These are phyloP conservation scores for Thymus quinquecostatus DNA, from an alignment of 257 asterid genomes.

Conservation along the genomic window DNA sequence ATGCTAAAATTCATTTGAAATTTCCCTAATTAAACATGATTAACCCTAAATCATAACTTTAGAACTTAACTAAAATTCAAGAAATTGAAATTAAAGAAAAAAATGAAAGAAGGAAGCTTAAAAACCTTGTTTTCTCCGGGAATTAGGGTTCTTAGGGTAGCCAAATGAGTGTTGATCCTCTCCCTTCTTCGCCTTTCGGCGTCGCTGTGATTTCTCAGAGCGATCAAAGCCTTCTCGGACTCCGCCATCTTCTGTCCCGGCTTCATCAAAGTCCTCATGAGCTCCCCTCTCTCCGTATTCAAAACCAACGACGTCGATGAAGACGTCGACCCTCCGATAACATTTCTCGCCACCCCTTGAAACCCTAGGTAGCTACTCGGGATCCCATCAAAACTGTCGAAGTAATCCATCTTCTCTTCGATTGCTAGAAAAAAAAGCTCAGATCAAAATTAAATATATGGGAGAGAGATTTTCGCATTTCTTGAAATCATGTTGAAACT, in stretches of 20 bases:
- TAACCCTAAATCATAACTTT: not conserved
- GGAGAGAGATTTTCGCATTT: slow-evolving; percentile 20
- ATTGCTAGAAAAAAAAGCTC: slow-evolving; percentile 11
- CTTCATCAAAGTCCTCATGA: slow-evolving; percentile 53
- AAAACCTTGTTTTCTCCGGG: slow-evolving; percentile 74
- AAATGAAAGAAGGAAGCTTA: not conserved
- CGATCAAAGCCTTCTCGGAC: slow-evolving; percentile 74
- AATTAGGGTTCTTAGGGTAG: slow-evolving; percentile 67
- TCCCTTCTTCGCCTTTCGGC: slow-evolving; percentile 85
- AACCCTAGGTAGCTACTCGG: slow-evolving; percentile 42
- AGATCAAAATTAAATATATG: not conserved
- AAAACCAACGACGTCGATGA: slow-evolving; percentile 53
- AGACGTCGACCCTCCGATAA: slow-evolving; percentile 31
- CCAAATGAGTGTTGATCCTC: slow-evolving; percentile 74
- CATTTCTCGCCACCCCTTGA: slow-evolving; percentile 39
- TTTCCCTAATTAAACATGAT: not conserved
- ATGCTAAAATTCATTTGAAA: not conserved
- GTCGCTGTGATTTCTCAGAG: slow-evolving; percentile 82
- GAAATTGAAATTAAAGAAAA: not conserved
- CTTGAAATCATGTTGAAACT: slow-evolving; percentile 27
- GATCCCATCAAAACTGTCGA: slow-evolving; percentile 45
- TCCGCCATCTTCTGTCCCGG: slow-evolving; percentile 51
- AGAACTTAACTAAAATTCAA: not conserved
- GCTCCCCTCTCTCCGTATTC: slow-evolving; percentile 69
- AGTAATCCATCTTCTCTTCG: slow-evolving; percentile 48